Evolutionary conservation across 352 stramenopile genomes (phyloP).

Genomic region (Peronospora farinosa): DNA sequence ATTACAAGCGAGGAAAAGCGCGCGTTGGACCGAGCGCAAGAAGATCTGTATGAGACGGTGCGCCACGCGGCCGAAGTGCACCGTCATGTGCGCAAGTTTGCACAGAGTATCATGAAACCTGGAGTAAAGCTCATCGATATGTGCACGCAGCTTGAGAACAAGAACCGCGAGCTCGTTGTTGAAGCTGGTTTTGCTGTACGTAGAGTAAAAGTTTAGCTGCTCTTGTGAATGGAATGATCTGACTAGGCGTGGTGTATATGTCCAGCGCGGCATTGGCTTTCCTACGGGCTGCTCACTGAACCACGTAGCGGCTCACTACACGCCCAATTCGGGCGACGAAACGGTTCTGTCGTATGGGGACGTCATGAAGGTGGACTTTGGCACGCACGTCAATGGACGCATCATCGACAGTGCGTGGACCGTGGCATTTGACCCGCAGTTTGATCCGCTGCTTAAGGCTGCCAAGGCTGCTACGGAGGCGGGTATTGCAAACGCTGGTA

Average conservation of each 20-base stretch:
- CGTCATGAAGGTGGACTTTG: slow-evolving; percentile 98
- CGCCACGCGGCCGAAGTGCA: slow-evolving; percentile 94
- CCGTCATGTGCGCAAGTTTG: slow-evolving; percentile 86
- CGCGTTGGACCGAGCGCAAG: slow-evolving; percentile 69
- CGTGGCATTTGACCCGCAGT: slow-evolving; percentile 92
- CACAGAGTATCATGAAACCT: slow-evolving; percentile 94
- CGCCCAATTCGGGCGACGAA: slow-evolving; percentile 93
- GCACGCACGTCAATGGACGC: slow-evolving; percentile 93
- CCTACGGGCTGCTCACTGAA: slow-evolving; percentile 96
- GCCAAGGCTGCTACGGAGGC: slow-evolving; percentile 91
- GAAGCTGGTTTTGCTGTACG: slow-evolving; percentile 85
- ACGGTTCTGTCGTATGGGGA: slow-evolving; percentile 92
- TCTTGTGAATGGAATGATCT: neutral
- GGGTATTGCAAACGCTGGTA: slow-evolving; percentile 89
- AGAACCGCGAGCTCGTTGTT: slow-evolving; percentile 92
- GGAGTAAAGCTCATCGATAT: slow-evolving; percentile 95
- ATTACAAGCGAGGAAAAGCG: slow-evolving; percentile 82
- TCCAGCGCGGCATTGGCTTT: slow-evolving; percentile 31
- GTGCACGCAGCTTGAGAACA: slow-evolving; percentile 94
- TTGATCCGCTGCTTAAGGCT: slow-evolving; percentile 88
- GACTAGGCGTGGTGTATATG: slow-evolving; percentile 14
- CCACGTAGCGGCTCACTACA: slow-evolving; percentile 97
- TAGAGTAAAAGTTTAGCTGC: slow-evolving; percentile 7
- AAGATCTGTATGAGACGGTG: slow-evolving; percentile 62
- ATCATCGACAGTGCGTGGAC: slow-evolving; percentile 98